Percentiles rank a stretch among this genome's conserved stretches.
Evolutionary conservation across 352 stramenopile genomes (phyloP).

Genomic region (Pilasporangium apinafurcum): DNA sequence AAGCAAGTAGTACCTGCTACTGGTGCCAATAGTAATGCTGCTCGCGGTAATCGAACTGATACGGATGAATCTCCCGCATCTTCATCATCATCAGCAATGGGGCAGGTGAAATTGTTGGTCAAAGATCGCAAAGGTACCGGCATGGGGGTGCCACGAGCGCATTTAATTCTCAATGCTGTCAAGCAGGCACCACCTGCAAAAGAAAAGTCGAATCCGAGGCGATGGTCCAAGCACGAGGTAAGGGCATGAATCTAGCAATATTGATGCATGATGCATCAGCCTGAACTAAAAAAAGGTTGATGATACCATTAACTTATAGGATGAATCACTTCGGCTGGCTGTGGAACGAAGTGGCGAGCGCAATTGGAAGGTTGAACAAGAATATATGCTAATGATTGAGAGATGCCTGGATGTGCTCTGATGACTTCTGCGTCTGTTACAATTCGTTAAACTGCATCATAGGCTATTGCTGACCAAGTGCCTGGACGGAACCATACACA

Average conservation of each 20-base stretch:
- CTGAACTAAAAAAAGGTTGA: too few species aligned
- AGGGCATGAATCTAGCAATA: not conserved
- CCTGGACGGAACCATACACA: constrained; percentile 90
- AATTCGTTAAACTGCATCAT: not conserved
- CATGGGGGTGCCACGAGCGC: constrained; percentile 63
- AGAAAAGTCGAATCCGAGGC: constrained; percentile 78
- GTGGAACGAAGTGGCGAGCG: constrained; percentile 83
- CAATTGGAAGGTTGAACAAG: constrained; percentile 68
- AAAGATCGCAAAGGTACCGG: constrained; percentile 71
- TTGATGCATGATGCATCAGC: not conserved
- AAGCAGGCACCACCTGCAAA: constrained; percentile 76
- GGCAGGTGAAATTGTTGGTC: constrained; percentile 51
- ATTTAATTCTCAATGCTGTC: constrained; percentile 69
- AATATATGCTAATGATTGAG: not conserved
- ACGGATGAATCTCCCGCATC: too few species aligned
- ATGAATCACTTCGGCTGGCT: constrained; percentile 75
- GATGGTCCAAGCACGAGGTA: constrained; percentile 79
- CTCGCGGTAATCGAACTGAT: too few species aligned
- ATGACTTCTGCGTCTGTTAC: not conserved
- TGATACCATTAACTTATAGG: constrained; percentile 18
- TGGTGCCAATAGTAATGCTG: not conserved
- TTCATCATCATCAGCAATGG: too few species aligned
- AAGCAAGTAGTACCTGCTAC: constrained; percentile 28
- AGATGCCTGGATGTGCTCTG: too few species aligned
- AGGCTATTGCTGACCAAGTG: constrained; percentile 89